These are phyloP conservation scores for Penicillium sp. DNA, from an alignment of 2,329 filamentous ascomycete species.

Conservation along the genomic window DNA sequence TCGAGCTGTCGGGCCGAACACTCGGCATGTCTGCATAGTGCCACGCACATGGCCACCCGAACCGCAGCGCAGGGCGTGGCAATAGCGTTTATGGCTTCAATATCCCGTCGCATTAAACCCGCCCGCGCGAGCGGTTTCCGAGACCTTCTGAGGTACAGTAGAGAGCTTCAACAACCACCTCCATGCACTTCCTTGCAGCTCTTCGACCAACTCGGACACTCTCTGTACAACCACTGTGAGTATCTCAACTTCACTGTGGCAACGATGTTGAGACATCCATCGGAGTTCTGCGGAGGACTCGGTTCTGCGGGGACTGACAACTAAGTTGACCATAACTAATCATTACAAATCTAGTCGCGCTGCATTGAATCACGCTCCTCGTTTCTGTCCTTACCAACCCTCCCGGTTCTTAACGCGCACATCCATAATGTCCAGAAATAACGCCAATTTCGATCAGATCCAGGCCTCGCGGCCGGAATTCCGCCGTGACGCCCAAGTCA, in stretches of 20 bases:
- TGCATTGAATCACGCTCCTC: background rate
- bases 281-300: background rate
- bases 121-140: background rate
- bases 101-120: background rate
- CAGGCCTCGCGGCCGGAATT: slow-evolving; percentile 43
- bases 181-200: slow-evolving; percentile 7
- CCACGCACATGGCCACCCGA: background rate
- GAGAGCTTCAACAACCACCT: background rate
- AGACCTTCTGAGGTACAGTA: background rate
- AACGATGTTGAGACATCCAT: background rate
- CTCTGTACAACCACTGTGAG: slow-evolving; percentile 6
- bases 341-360: slow-evolving; percentile 1
- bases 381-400: background rate
- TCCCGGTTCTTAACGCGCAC: slow-evolving; percentile 20
- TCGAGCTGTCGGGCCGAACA: background rate
- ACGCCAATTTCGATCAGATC: slow-evolving; percentile 35
- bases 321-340: slow-evolving; percentile 5
- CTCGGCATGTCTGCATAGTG: background rate
- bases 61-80: background rate
- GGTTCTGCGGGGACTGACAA: background rate
- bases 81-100: background rate
- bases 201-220: background rate
- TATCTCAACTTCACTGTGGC: background rate
- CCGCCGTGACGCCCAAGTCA: slow-evolving; percentile 29
- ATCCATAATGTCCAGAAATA: slow-evolving; percentile 22